Percentiles rank a stretch among this genome's conserved stretches.
Evolutionary conservation across 202 grass and related monocot species (phyloP).

Genomic region (Schoenoplectus triqueter): DNA sequence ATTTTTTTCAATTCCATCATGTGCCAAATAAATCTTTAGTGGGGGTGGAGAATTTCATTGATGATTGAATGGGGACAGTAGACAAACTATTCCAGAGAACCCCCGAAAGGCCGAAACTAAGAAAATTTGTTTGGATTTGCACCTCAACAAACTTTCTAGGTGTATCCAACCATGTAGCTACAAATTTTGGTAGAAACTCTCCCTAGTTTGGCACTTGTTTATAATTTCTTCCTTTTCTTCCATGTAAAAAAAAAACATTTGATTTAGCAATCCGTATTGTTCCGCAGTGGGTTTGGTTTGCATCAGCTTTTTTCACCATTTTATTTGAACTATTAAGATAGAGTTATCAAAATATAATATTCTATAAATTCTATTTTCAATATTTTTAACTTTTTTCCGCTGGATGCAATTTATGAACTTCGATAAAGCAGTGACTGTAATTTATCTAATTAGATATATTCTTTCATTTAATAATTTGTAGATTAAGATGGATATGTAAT

Average conservation of each 20-base stretch:
- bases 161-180: slow-evolving; percentile 34
- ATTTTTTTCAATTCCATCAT: too few species aligned
- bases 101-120: slow-evolving; percentile 27
- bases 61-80: slow-evolving; percentile 24
- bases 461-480: not conserved
- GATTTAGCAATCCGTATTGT: not conserved
- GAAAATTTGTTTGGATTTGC: slow-evolving; percentile 25
- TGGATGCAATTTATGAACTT: not conserved
- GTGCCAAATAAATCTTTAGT: not conserved
- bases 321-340: not conserved
- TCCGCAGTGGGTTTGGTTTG: not conserved
- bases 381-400: not conserved
- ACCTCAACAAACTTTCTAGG: slow-evolving; percentile 39
- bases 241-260: not conserved
- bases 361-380: not conserved
- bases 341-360: not conserved
- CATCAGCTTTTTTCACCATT: not conserved
- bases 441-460: not conserved
- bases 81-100: slow-evolving; percentile 14
- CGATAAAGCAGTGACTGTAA: not conserved
- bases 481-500: not conserved
- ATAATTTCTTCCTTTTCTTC: not conserved
- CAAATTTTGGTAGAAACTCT: slow-evolving; percentile 27
- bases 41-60: slow-evolving; percentile 13
- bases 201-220: slow-evolving; percentile 5